Evolutionary conservation across 768 basidiomycete species (phyloP), one percentile per base, ranked within the genome.

Genomic region (Asterophora lycoperdoides): DNA sequence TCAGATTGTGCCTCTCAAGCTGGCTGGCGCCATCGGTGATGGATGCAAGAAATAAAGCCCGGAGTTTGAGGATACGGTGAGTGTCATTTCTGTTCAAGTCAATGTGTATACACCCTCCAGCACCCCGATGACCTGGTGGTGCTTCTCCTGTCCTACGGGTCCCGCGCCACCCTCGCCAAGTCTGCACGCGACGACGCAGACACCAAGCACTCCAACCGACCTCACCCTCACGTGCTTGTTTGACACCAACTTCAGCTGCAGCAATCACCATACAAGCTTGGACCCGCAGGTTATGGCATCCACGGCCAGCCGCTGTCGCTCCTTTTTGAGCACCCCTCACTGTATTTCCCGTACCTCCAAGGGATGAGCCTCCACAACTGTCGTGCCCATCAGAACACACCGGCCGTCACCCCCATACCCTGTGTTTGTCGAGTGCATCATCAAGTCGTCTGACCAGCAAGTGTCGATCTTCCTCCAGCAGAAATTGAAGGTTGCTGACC

Each of bases 381-480:
- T 23, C 23, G 23, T 6, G 3, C 23, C 3, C 23, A 23, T 23
- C 23, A 23, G 6, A 23, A n/a, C n/a, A 23, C 23, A 3, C 56
- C 55, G 36, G 43, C 20, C 89, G 1, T 82, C 84, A 20, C 90
- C 90, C 11, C 89, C 89, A 1, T 93, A 93, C 60, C 79, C 80
- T 45, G 71, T 87, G 46, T 90, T 93, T 56, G 89, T 92, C 10
- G 72, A 81, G 14, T 84, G 90, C 19, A 92, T 93, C 56, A 88
- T 91, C 74, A 91, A 88, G 68, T 86, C 83, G 1, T 90, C 89
- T 4, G 90, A 93, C 60, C 90, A 93, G 61, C 90, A 93, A 59
- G 90, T 90, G 11, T 90, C 88, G 11, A 92, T 92, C 45, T 93
- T 93, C 60, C 72, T 93, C 36, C 89, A 92, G 61, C 90, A 93